Evolutionary conservation across 2,329 filamentous ascomycete species (phyloP).

Genomic region (Beauveria scarabaeidicola): DNA sequence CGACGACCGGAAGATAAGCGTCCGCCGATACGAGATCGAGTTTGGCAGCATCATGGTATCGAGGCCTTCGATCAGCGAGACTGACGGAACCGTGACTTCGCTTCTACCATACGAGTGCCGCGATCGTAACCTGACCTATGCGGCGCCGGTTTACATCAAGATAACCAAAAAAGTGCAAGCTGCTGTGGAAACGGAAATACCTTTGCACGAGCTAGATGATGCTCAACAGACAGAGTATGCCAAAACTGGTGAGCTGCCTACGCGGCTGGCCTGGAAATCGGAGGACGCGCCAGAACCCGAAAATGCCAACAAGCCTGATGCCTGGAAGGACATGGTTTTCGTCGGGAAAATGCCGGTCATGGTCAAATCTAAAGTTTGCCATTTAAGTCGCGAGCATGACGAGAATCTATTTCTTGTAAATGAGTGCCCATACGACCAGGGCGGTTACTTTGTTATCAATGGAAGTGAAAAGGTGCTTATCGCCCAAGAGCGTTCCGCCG

Average conservation of each 20-base stretch:
- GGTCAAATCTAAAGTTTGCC: slow-evolving; percentile 95
- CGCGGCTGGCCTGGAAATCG: slow-evolving; percentile 52
- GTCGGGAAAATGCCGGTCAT: slow-evolving; percentile 96
- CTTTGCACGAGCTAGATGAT: slow-evolving; percentile 59
- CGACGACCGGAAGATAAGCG: slow-evolving; percentile 70
- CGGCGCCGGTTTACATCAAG: slow-evolving; percentile 80
- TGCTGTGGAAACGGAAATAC: slow-evolving; percentile 66
- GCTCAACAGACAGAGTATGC: slow-evolving; percentile 49
- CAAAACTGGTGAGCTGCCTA: slow-evolving; percentile 49
- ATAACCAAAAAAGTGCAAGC: slow-evolving; percentile 80
- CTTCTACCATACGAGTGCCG: slow-evolving; percentile 92
- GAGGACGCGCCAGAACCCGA: slow-evolving; percentile 44
- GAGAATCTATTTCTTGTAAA: slow-evolving; percentile 84
- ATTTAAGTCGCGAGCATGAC: slow-evolving; percentile 74
- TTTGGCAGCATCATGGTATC: slow-evolving; percentile 87
- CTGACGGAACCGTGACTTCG: slow-evolving; percentile 77
- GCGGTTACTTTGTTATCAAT: slow-evolving; percentile 99
- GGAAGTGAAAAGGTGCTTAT: slow-evolving; percentile 98
- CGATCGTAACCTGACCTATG: slow-evolving; percentile 90
- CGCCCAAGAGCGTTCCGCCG: slow-evolving; percentile 92
- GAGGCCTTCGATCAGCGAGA: slow-evolving; percentile 84
- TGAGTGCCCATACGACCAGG: slow-evolving; percentile 96
- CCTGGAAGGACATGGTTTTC: slow-evolving; percentile 67
- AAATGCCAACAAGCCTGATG: slow-evolving; percentile 43
- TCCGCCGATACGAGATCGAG: slow-evolving; percentile 90